A percentile compares a stretch with the other conserved stretches of the same genome.
phyloP scores from a whole-genome alignment of 352 stramenopile genomes.

The Globisporangium mamillatum region DNA sequence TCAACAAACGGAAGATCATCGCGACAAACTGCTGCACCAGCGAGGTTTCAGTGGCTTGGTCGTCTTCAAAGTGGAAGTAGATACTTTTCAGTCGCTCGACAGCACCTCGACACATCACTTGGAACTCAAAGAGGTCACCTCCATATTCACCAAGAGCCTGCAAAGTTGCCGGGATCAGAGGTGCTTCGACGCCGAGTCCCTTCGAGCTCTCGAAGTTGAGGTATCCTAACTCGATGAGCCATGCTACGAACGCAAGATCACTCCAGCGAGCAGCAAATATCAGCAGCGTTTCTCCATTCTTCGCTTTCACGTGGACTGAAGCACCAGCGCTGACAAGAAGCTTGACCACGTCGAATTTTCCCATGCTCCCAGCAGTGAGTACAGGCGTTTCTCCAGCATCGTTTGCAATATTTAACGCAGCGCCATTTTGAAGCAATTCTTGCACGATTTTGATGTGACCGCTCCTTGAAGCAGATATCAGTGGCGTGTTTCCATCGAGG shows the following conservation, averaged over 20 bases:
- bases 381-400: background rate
- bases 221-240: background rate
- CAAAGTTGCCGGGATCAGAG: background rate
- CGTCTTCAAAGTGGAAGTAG: constrained; percentile 1
- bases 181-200: background rate
- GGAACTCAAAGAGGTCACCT: constrained; percentile 3
- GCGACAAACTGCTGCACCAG: constrained; percentile 6
- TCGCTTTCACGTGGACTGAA: constrained; percentile 7
- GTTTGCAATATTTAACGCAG: background rate
- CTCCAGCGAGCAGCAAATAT: constrained; percentile 8
- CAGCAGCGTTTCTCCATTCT: constrained; percentile 1
- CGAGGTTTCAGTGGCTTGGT: background rate
- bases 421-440: background rate
- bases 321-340: background rate
- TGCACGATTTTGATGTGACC: background rate
- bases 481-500: background rate
- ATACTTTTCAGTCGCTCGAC: constrained; percentile 1
- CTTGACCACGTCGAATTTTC: constrained; percentile 2
- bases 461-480: constrained; percentile 8
- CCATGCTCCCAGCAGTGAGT: constrained; percentile 7
- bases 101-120: constrained; percentile 5
- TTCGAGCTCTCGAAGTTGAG: background rate
- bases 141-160: background rate
- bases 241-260: background rate
- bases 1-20: constrained; percentile 6